Evolutionary conservation across 2,329 filamentous ascomycete species (phyloP), one percentile per base, ranked within the genome.

Genomic region (Cylindrodendrum hubeiense): DNA sequence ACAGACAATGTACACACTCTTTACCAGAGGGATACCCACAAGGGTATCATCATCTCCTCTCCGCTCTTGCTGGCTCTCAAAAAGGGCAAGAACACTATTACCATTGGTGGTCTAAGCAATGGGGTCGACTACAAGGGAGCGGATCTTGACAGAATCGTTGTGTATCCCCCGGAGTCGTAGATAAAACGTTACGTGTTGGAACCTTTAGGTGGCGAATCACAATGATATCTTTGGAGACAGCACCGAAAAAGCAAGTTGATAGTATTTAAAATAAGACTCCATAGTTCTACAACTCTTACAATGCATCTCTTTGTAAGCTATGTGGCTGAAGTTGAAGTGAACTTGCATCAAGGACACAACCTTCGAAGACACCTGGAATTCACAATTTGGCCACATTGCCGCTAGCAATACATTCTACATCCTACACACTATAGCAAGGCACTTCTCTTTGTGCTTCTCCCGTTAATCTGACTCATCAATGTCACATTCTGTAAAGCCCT

Each of bases 11-110:
- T 87, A 4, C 83, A 89, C 62, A 81, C 77, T 0, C 74, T 88
- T 7, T 86, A 83, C 67, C 85, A 87, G 72, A 79, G 86, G 47
- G 85, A 89, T 61, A 82, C 78, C 0, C 79, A 85, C 50, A 90
- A 90, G 77, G 86, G 88, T 0, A 84, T 90, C 13, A 82, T 90
- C 22, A 68, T 90, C 3, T 88, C 86, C 6, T 85, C 88, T 0
- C 86, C 88, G 5, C 77, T 90, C 30, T 78, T 85, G 60, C 66
- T 90, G 60, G 84, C 83, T 0, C 75, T 90, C 17, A 78, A 85
- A 33, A 82, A 87, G 71, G 87, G 87, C 0, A 79, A 77, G 12
- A 86, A 88, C 65, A 86, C 81, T 0, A 88, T 90, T 54, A 86
- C 84, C 2, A 80, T 90, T 24, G 87, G 88, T 0, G 88, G 88